phyloP scores from a whole-genome alignment of 2,329 filamentous ascomycete species.

The Sclerotinia spermophila region DNA sequence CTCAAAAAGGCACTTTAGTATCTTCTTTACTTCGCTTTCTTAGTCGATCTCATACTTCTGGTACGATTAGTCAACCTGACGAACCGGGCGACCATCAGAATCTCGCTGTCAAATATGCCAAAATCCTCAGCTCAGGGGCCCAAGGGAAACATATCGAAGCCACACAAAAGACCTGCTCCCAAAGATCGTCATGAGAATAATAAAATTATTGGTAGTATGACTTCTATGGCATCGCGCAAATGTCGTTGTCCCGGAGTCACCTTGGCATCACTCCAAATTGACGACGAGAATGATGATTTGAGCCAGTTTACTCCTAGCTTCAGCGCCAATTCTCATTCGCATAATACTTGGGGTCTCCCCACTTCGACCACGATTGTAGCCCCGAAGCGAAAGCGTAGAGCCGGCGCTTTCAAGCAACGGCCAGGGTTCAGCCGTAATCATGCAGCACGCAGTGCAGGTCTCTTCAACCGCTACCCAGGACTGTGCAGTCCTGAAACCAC shows the following conservation, averaged over 20 bases:
- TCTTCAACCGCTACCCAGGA: background rate
- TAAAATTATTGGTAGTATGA: background rate
- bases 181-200: conserved; percentile 2
- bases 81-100: background rate
- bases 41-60: background rate
- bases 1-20: background rate
- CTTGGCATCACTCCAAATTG: conserved; percentile 12
- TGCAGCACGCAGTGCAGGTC: background rate
- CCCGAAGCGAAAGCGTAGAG: conserved; percentile 9
- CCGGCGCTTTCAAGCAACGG: background rate
- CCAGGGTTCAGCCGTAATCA: background rate
- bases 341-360: conserved; percentile 18
- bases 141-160: background rate
- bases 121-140: background rate
- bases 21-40: background rate
- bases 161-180: background rate
- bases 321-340: conserved; percentile 6
- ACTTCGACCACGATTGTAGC: background rate
- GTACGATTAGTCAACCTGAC: background rate
- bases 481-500: background rate
- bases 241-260: conserved; percentile 7
- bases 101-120: background rate
- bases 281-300: conserved; percentile 19
- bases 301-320: conserved; percentile 8
- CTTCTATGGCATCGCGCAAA: conserved; percentile 13